Conservation (phyloP, 495 filamentous ascomycete species). For the Neurospora sp. region DNA sequence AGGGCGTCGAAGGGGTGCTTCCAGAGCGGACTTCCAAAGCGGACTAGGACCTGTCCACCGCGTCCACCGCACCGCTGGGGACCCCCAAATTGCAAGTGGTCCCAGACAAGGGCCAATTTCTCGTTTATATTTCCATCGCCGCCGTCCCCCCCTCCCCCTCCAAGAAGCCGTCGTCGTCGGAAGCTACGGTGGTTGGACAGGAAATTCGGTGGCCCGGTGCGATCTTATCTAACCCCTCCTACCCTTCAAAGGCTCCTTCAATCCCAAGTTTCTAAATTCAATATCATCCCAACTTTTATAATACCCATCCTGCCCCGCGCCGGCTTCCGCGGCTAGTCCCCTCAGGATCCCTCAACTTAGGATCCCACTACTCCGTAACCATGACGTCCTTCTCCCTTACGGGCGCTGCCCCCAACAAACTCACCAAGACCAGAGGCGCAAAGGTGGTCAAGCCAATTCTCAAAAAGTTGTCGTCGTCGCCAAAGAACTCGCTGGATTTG, state of each 20-base stretch:
- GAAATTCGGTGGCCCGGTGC: background rate
- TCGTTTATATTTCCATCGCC: constrained; percentile 1
- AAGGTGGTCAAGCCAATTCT: constrained; percentile 44
- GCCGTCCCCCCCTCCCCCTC: background rate
- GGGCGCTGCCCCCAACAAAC: constrained; percentile 24
- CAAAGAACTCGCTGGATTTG: constrained; percentile 45
- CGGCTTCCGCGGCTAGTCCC: background rate
- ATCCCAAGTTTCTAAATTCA: constrained; percentile 1
- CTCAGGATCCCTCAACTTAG: background rate
- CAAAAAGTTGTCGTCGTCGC: constrained; percentile 41
- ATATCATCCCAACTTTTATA: constrained; percentile 9
- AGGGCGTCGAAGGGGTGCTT: background rate
- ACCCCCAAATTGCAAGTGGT: background rate
- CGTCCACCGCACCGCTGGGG: background rate
- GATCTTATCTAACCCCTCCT: background rate
- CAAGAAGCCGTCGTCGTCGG: background rate
- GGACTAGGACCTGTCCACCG: background rate
- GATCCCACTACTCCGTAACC: constrained; percentile 4
- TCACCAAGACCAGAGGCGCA: constrained; percentile 30
- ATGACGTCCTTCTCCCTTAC: constrained; percentile 31
- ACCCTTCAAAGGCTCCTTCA: background rate
- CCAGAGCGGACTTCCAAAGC: background rate
- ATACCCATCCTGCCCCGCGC: constrained; percentile 1
- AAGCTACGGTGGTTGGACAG: background rate
- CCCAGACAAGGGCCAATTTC: background rate